Evolutionary conservation across 257 asterid species (phyloP).

Genomic region (Solanum piurae): DNA sequence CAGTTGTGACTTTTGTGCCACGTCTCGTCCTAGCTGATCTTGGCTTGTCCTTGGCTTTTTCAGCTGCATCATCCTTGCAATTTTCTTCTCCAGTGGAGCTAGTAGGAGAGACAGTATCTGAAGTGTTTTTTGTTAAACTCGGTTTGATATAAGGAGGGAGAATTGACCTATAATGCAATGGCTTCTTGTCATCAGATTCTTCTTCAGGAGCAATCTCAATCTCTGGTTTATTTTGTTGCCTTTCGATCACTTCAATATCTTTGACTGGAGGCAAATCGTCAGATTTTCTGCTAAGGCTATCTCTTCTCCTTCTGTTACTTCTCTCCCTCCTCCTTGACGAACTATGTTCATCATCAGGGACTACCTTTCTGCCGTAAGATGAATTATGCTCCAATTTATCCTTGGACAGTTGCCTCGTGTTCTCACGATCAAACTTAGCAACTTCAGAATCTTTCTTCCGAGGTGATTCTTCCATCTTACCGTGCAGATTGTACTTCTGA

Average conservation of each 20-base stretch:
- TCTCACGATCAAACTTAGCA: background rate
- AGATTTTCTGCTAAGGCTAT: background rate
- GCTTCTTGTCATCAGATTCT: slow-evolving; percentile 15
- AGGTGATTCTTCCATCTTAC: slow-evolving; percentile 3
- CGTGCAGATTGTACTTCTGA: background rate
- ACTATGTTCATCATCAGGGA: background rate
- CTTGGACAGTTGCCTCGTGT: slow-evolving; percentile 1
- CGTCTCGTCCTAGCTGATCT: slow-evolving; percentile 43
- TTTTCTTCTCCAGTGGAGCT: slow-evolving; percentile 1
- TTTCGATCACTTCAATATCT: slow-evolving; percentile 24
- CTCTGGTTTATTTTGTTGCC: slow-evolving; percentile 6
- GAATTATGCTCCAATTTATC: background rate
- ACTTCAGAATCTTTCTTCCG: slow-evolving; percentile 5
- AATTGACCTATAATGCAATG: slow-evolving; percentile 7
- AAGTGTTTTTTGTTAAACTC: slow-evolving; percentile 1
- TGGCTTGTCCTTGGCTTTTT: slow-evolving; percentile 12
- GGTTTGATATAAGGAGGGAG: slow-evolving; percentile 43
- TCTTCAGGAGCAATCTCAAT: slow-evolving; percentile 4
- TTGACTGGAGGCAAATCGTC: slow-evolving; percentile 5
- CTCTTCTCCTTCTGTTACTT: background rate
- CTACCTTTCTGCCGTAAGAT: background rate
- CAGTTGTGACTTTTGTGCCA: slow-evolving; percentile 9
- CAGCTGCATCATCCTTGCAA: background rate
- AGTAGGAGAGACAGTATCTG: background rate
- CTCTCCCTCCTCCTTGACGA: background rate